A percentile compares a stretch with the other conserved stretches of the same genome.
phyloP scores from a whole-genome alignment of 179 eudicot genomes.

The Silene noctiflora region DNA sequence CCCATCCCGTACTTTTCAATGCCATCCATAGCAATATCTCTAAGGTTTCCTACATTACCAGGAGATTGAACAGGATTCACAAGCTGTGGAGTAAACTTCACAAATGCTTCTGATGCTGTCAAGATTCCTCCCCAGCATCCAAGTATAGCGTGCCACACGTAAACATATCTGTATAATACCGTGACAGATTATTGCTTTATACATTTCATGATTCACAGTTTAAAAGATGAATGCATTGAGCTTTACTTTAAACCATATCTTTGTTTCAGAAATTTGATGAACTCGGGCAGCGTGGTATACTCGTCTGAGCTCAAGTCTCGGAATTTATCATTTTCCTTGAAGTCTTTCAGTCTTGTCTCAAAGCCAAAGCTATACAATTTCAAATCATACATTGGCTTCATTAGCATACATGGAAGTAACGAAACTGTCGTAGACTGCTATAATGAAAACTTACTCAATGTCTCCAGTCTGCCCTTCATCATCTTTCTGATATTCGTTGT shows the following conservation, averaged over 20 bases:
- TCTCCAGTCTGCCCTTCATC: slow-evolving; percentile 30
- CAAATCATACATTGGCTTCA: background rate
- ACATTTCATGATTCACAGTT: background rate
- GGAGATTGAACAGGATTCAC: slow-evolving; percentile 63
- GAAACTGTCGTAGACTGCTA: background rate
- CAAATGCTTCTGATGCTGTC: slow-evolving; percentile 47
- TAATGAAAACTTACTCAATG: slow-evolving; percentile 38
- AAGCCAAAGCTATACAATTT: slow-evolving; percentile 44
- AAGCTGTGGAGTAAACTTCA: slow-evolving; percentile 54
- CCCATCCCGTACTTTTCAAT: slow-evolving; percentile 67
- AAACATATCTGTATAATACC: slow-evolving; percentile 44
- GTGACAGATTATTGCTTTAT: slow-evolving; percentile 1
- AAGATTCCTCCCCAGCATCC: slow-evolving; percentile 87
- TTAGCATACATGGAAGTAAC: background rate
- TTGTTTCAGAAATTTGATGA: slow-evolving; percentile 50
- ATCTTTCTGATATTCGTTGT: slow-evolving; percentile 51
- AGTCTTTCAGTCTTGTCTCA: slow-evolving; percentile 40
- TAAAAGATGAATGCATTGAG: slow-evolving; percentile 2
- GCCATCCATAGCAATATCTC: slow-evolving; percentile 69
- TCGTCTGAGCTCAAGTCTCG: slow-evolving; percentile 34
- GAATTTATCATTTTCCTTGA: slow-evolving; percentile 61
- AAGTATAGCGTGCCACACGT: slow-evolving; percentile 71
- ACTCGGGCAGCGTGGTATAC: slow-evolving; percentile 42
- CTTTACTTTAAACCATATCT: slow-evolving; percentile 49
- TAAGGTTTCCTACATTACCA: slow-evolving; percentile 52